Conservation (phyloP, 306 rosid genomes). For the Begonia peltatifolia region DNA sequence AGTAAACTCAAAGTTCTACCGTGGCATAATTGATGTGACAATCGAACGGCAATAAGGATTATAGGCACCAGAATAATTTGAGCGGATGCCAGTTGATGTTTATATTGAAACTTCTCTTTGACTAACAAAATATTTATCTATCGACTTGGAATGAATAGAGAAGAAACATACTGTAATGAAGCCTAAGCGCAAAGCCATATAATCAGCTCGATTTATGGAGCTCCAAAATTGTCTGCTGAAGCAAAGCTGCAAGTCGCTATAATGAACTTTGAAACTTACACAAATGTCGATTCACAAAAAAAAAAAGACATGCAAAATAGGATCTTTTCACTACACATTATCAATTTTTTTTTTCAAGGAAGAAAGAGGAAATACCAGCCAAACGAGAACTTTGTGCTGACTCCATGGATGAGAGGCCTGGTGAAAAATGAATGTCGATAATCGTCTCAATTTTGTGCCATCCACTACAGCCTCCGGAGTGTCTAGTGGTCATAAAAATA, state of each 20-base stretch:
- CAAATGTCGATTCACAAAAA: too few species aligned
- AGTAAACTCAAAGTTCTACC: too few species aligned
- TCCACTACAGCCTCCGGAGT: conserved; percentile 19
- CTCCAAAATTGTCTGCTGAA: conserved; percentile 94
- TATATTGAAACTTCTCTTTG: too few species aligned
- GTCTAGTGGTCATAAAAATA: conserved; percentile 13
- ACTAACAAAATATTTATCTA: too few species aligned
- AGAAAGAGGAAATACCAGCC: conserved; percentile 59
- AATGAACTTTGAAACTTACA: background rate
- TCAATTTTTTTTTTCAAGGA: background rate
- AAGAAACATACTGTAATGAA: conserved; percentile 36
- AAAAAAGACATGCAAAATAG: too few species aligned
- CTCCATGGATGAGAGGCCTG: conserved; percentile 88
- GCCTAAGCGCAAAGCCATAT: conserved; percentile 87
- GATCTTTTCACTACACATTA: too few species aligned
- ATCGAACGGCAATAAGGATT: too few species aligned
- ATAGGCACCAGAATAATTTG: too few species aligned
- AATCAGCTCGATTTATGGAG: conserved; percentile 63
- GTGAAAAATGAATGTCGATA: conserved; percentile 53
- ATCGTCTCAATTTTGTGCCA: conserved; percentile 33
- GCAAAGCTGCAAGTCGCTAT: conserved; percentile 54
- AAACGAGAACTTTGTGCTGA: conserved; percentile 53
- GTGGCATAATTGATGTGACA: too few species aligned
- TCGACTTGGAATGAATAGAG: too few species aligned
- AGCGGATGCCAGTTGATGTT: too few species aligned